phyloP scores from a whole-genome alignment of 305 asterid genomes.

The Solanum hybrid region DNA sequence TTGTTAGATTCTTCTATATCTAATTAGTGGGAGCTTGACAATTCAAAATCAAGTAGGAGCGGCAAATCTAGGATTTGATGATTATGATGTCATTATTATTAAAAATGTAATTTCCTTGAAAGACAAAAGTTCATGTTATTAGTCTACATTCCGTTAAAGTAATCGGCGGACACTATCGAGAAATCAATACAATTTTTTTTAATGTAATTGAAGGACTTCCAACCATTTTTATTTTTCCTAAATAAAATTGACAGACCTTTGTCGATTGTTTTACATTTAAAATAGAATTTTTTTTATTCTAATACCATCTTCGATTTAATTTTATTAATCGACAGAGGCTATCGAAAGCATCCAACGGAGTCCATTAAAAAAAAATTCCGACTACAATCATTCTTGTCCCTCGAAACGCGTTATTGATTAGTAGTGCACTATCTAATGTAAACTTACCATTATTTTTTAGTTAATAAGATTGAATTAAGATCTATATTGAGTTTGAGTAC shows the following conservation, averaged over 20 bases:
- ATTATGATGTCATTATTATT: not conserved
- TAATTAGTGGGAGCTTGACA: not conserved
- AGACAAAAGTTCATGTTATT: not conserved
- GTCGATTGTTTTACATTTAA: not conserved
- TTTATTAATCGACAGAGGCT: not conserved
- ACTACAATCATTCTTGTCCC: not conserved
- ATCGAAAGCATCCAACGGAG: not conserved
- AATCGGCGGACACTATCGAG: not conserved
- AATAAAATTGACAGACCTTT: not conserved
- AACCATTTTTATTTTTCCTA: not conserved
- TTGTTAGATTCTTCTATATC: not conserved
- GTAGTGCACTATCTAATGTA: not conserved
- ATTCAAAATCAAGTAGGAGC: not conserved
- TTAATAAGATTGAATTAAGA: not conserved
- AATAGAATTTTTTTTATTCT: not conserved
- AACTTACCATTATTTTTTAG: not conserved
- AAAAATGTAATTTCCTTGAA: not conserved
- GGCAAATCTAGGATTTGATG: not conserved
- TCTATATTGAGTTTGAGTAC: no score
- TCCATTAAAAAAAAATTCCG: not conserved
- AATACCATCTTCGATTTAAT: not conserved
- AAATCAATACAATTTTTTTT: not conserved
- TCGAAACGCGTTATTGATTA: not conserved
- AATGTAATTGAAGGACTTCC: not conserved
- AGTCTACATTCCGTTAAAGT: not conserved